A percentile compares a stretch with the other conserved stretches of the same genome.
Conservation (phyloP, 805 yeast genomes). For the Yarrowia sp. region DNA sequence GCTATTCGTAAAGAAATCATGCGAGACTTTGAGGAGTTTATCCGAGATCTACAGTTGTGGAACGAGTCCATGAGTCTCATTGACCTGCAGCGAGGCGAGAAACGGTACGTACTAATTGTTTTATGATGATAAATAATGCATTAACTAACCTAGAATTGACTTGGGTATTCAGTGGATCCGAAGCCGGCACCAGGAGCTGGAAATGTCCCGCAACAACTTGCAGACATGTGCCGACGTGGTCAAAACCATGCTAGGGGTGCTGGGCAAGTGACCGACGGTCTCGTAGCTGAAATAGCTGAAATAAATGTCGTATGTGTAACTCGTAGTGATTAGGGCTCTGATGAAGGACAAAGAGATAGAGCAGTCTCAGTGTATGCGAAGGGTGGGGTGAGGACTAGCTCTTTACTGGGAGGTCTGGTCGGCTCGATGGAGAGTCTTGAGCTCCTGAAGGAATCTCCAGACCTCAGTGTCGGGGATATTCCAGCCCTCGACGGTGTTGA, state of each 20-base stretch:
- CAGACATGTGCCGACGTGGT: constrained; percentile 24
- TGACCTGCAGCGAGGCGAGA: constrained; percentile 13
- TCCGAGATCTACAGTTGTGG: constrained; percentile 6
- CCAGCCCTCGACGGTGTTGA: constrained; percentile 22
- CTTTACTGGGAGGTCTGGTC: neutral
- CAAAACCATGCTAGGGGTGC: constrained; percentile 19
- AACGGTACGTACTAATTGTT: neutral
- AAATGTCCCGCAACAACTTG: constrained; percentile 22
- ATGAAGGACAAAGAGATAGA: constrained; percentile 1
- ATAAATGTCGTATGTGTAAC: neutral
- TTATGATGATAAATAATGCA: neutral
- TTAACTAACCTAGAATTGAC: constrained; percentile 20
- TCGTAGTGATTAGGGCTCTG: neutral
- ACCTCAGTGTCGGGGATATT: constrained; percentile 23
- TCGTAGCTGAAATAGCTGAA: neutral
- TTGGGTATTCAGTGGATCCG: constrained; percentile 15
- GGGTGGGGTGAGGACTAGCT: neutral
- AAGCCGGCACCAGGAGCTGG: constrained; percentile 22
- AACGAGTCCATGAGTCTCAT: constrained; percentile 17
- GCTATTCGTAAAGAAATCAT: constrained; percentile 13
- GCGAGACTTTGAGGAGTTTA: constrained; percentile 15
- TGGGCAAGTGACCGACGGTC: neutral
- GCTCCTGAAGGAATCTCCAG: constrained; percentile 24
- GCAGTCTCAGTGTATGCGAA: constrained; percentile 12
- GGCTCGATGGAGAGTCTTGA: constrained; percentile 1